A percentile compares a stretch with the other conserved stretches of the same genome.
These are phyloP conservation scores for Ogataea ramenticola DNA, from an alignment of 805 yeast species.

Conservation along the genomic window DNA sequence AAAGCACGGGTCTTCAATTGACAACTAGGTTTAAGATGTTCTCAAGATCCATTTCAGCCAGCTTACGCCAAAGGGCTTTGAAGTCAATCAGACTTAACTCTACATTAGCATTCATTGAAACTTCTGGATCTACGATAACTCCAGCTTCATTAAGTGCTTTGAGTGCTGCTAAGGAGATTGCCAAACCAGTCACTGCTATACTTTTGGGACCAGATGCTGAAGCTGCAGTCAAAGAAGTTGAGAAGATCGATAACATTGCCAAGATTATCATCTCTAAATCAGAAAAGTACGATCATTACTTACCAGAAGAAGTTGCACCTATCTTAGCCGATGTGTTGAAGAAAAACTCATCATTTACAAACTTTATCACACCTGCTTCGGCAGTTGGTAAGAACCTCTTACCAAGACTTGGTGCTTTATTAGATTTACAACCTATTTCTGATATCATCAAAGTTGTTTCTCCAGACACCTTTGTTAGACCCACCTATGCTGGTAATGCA, in stretches of 20 bases:
- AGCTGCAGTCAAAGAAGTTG: conserved; percentile 41
- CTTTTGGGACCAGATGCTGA: conserved; percentile 57
- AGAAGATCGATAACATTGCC: conserved; percentile 44
- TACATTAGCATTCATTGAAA: conserved; percentile 74
- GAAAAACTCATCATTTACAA: conserved; percentile 39
- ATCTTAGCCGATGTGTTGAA: conserved; percentile 42
- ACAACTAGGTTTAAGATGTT: neutral
- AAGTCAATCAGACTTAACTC: conserved; percentile 39
- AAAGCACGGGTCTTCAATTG: neutral
- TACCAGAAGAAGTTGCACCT: conserved; percentile 82
- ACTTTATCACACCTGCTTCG: conserved; percentile 76
- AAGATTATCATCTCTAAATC: conserved; percentile 55
- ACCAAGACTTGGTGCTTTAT: conserved; percentile 79
- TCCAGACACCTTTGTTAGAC: conserved; percentile 75
- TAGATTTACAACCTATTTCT: conserved; percentile 83
- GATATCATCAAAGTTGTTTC: conserved; percentile 68
- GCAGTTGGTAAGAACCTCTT: conserved; percentile 80
- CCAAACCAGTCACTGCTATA: conserved; percentile 75
- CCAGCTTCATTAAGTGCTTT: conserved; percentile 68
- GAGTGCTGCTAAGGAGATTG: conserved; percentile 70
- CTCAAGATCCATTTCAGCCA: neutral
- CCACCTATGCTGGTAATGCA: conserved; percentile 95
- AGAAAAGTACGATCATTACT: conserved; percentile 52
- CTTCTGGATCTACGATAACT: conserved; percentile 44
- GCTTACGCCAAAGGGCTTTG: neutral